Conservation (phyloP, 1,284 basidiomycete genomes). For the Trametes polyzona region DNA sequence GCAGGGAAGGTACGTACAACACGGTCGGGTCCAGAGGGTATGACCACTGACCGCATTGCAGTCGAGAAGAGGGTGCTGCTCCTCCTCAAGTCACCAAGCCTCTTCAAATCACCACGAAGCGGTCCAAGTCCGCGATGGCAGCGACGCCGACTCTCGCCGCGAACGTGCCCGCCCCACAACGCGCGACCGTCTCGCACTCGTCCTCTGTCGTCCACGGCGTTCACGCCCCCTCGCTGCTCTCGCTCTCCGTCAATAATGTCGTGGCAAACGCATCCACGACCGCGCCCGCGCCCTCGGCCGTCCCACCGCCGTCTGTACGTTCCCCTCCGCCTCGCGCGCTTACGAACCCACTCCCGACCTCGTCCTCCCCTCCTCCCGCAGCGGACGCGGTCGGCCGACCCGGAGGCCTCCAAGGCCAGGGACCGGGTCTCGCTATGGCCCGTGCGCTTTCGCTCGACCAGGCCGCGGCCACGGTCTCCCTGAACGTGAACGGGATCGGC, state of each 20-base stretch:
- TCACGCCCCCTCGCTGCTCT: conserved; percentile 55
- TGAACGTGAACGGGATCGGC: conserved; percentile 5
- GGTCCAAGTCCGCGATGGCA: conserved; percentile 34
- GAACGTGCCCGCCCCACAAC: conserved; percentile 25
- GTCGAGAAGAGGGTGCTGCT: conserved; percentile 18
- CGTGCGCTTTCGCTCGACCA: conserved; percentile 23
- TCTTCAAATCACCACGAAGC: conserved; percentile 26
- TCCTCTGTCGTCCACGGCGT: conserved; percentile 25
- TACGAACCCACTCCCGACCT: conserved; percentile 23
- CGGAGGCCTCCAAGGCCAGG: conserved; percentile 10
- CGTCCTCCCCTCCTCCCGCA: conserved; percentile 17
- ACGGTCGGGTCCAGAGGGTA: neutral
- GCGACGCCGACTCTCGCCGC: conserved; percentile 23
- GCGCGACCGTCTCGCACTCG: conserved; percentile 30
- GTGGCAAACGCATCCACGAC: conserved; percentile 13
- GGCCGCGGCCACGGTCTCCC: conserved; percentile 1
- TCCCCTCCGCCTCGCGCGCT: conserved; percentile 26
- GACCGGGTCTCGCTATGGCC: conserved; percentile 9
- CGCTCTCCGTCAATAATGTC: conserved; percentile 46
- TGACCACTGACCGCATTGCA: conserved; percentile 8
- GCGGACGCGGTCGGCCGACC: conserved; percentile 19
- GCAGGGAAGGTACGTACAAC: conserved; percentile 41
- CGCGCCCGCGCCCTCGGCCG: neutral
- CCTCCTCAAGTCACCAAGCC: conserved; percentile 16
- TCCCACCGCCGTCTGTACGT: conserved; percentile 28